Conservation (phyloP, 495 filamentous ascomycete species). For the Penicillium goetzii region DNA sequence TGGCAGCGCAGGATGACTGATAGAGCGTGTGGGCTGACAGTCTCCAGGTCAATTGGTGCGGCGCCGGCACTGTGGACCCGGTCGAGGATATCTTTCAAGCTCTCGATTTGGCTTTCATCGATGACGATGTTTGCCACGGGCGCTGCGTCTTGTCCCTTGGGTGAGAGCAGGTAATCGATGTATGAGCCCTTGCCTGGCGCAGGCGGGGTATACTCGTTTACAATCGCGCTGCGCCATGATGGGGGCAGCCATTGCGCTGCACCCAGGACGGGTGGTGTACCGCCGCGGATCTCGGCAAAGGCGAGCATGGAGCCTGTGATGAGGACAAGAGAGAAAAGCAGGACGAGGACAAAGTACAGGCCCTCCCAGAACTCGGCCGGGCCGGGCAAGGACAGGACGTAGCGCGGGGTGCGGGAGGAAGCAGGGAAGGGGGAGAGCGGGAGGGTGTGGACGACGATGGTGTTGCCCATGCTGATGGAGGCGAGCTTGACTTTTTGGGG, state of each 20-base stretch:
- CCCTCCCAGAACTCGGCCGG: conserved; percentile 52
- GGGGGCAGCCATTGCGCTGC: conserved; percentile 50
- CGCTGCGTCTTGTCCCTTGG: background rate
- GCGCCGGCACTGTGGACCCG: conserved; percentile 32
- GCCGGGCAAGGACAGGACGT: conserved; percentile 65
- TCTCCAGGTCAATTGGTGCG: conserved; percentile 31
- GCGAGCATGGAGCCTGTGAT: conserved; percentile 65
- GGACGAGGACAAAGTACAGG: conserved; percentile 50
- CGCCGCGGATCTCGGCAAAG: conserved; percentile 68
- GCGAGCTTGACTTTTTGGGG: conserved; percentile 77
- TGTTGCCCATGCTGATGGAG: conserved; percentile 83
- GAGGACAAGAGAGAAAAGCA: conserved; percentile 57
- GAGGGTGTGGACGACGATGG: conserved; percentile 81
- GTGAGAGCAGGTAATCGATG: conserved; percentile 22
- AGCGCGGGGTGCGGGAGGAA: conserved; percentile 59
- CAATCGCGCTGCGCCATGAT: conserved; percentile 36
- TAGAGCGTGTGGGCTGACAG: conserved; percentile 16
- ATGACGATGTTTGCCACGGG: background rate
- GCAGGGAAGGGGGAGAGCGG: conserved; percentile 63
- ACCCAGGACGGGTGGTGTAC: conserved; percentile 60
- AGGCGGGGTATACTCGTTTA: conserved; percentile 25
- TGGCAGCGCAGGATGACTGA: conserved; percentile 35
- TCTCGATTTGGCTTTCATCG: conserved; percentile 17
- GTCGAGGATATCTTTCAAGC: conserved; percentile 32
- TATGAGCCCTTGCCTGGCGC: conserved; percentile 25